Percentiles rank a stretch among this genome's conserved stretches.
These are phyloP conservation scores for Diaporthe aspalathi DNA, from an alignment of 2,329 filamentous ascomycete species.

Conservation along the genomic window DNA sequence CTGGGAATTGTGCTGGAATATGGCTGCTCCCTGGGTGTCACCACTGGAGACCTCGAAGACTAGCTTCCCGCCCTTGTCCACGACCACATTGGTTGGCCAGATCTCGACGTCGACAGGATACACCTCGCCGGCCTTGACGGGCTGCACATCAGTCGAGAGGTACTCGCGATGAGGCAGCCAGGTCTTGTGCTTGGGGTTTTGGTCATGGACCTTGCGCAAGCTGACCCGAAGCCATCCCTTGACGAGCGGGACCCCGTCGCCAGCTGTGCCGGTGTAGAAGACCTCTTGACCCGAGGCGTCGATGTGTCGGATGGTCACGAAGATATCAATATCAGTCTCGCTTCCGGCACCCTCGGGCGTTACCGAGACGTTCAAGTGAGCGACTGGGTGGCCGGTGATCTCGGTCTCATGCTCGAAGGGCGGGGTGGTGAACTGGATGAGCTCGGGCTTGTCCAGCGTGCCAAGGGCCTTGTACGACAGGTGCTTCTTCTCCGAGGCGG, in stretches of 20 bases:
- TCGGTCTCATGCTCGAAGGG: constrained; percentile 73
- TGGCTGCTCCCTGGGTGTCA: constrained; percentile 70
- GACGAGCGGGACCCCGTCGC: constrained; percentile 70
- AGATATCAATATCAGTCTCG: constrained; percentile 69
- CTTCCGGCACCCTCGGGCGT: constrained; percentile 60
- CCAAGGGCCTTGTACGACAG: constrained; percentile 71
- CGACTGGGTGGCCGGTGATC: constrained; percentile 75
- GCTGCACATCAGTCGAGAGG: constrained; percentile 64
- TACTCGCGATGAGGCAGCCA: constrained; percentile 71
- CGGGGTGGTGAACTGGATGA: constrained; percentile 67
- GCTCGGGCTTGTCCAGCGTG: constrained; percentile 62
- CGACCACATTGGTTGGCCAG: constrained; percentile 72
- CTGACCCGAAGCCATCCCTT: constrained; percentile 74
- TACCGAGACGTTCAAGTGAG: constrained; percentile 73
- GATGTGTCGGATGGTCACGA: constrained; percentile 71
- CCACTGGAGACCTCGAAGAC: constrained; percentile 66
- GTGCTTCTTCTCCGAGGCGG: constrained; percentile 49
- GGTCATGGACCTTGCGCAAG: constrained; percentile 63
- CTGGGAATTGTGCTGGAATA: constrained; percentile 65
- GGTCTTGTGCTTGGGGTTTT: constrained; percentile 61
- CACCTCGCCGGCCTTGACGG: constrained; percentile 64
- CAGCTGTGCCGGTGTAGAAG: constrained; percentile 73
- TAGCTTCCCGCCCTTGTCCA: constrained; percentile 60
- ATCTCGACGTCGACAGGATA: constrained; percentile 72
- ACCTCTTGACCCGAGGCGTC: constrained; percentile 66